Conservation (phyloP, 2,329 filamentous ascomycete species). For the Diaporthe vexans region DNA sequence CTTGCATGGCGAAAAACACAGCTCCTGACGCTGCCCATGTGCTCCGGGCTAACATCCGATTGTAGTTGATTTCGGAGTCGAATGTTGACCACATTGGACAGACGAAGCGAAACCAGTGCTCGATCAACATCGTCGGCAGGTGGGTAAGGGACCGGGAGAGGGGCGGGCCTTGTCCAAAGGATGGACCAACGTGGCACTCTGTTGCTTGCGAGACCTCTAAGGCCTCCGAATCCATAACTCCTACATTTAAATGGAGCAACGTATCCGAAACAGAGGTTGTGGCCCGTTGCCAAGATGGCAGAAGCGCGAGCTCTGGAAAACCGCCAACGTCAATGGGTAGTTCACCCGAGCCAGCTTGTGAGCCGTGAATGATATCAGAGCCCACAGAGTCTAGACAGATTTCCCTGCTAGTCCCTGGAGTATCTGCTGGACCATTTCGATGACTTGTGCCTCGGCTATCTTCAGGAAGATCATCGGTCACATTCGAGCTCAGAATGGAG, state of each 20-base stretch:
- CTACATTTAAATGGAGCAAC: too few relatives aligned
- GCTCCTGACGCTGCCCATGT: constrained; percentile 46
- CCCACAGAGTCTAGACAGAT: too few relatives aligned
- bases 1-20: constrained; percentile 47
- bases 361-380: too few relatives aligned
- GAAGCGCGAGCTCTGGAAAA: too few relatives aligned
- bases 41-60: constrained; percentile 44
- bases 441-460: not conserved
- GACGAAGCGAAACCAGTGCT: constrained; percentile 50
- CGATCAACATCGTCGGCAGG: constrained; percentile 47
- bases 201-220: not conserved
- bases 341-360: too few relatives aligned
- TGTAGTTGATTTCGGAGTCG: constrained; percentile 47
- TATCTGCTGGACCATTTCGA: not conserved
- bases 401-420: not conserved
- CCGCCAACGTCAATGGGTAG: too few relatives aligned
- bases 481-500: not conserved
- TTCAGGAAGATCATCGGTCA: not conserved
- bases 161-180: constrained; percentile 50
- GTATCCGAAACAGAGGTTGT: too few relatives aligned
- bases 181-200: not conserved
- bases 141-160: constrained; percentile 47
- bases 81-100: constrained; percentile 48
- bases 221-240: not conserved
- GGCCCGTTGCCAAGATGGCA: too few relatives aligned